Base-by-base conservation (phyloP, 345 rosid species). In the Bruguiera parviflora region DNA sequence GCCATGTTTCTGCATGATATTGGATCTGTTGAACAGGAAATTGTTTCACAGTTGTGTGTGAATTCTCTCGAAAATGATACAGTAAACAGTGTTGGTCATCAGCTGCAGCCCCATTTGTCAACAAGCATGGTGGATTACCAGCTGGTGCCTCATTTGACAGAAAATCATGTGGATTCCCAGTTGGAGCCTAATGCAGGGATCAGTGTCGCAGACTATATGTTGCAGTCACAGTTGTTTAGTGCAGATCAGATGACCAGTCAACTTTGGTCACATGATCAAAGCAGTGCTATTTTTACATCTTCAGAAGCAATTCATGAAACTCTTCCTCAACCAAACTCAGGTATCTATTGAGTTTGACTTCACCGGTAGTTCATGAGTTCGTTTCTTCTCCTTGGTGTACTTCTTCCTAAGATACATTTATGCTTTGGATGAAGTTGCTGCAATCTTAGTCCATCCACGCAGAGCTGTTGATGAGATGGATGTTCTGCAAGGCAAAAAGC, bases 381-480 rank as follows among this genome's bases (percentile, higher is more conserved):
- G 64, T 64, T 18, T 61, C 76, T 53, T 51, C 66, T 53, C 51
- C 72, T 64, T 66, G 71, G 78, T 65, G 68, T 51, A 25, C 61
- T 73, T 18, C 61, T 71, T 18, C 70, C 78, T 65, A 60, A 78
- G 73, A 64, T 53, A 32, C 65, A 56, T 58, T 70, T 69, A 78
- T 68, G 46, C 76, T 55, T 32, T 83, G 81, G 74, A 74, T 73
- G 58, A 80, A 74, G 79, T 77, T 78, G 79, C 73, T 82, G 73
- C 75, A 76, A 63, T 74, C 78, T 35, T 71, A 60, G 61, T 65
- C 82, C 73, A 65, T 79, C 87, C 77, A 51, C 57, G 24, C 75
- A 76, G 72, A 78, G 78, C 81, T 84, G 85, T 77, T 78, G 78
- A 73, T 71, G 74, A 69, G 77, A 71, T 81, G 80, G 84, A 53